Percentiles rank a stretch among this genome's conserved stretches.
Evolutionary conservation across 257 asterid species (phyloP).

Genomic region (Sherardia arvensis): DNA sequence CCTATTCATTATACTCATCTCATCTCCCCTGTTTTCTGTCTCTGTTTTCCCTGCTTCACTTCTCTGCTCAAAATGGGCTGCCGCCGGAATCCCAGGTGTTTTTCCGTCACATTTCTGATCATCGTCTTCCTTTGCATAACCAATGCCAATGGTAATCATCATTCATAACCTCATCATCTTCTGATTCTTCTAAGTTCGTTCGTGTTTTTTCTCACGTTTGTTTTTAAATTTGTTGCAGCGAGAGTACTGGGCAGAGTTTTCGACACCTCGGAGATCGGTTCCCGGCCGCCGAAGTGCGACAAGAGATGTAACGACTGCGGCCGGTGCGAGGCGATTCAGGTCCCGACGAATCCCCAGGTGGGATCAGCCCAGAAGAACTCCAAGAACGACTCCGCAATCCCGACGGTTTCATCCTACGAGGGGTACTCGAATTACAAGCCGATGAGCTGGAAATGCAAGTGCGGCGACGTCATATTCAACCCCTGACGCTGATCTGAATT

Average conservation of each 20-base stretch:
- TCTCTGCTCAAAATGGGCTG: constrained; percentile 24
- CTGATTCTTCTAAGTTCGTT: not conserved
- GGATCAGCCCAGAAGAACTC: constrained; percentile 21
- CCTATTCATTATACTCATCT: not conserved
- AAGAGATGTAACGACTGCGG: constrained; percentile 48
- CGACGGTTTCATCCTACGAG: constrained; percentile 21
- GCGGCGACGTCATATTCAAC: constrained; percentile 68
- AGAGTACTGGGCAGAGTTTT: constrained; percentile 21
- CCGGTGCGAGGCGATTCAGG: constrained; percentile 82
- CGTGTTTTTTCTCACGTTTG: constrained; percentile 4
- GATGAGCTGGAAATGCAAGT: constrained; percentile 95
- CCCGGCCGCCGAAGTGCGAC: constrained; percentile 79
- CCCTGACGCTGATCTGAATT: too few species aligned
- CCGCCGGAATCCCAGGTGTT: constrained; percentile 15
- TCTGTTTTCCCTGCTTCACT: not conserved
- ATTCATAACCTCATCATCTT: not conserved
- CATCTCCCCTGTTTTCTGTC: not conserved
- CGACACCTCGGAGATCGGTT: constrained; percentile 49
- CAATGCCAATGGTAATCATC: constrained; percentile 36
- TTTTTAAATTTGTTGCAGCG: constrained; percentile 29
- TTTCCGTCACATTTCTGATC: constrained; percentile 19
- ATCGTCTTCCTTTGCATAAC: constrained; percentile 22
- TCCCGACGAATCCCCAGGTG: constrained; percentile 54
- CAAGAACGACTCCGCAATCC: constrained; percentile 11
- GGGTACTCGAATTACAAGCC: constrained; percentile 69